phyloP scores from a whole-genome alignment of 257 asterid genomes.

The Henckelia pumila region DNA sequence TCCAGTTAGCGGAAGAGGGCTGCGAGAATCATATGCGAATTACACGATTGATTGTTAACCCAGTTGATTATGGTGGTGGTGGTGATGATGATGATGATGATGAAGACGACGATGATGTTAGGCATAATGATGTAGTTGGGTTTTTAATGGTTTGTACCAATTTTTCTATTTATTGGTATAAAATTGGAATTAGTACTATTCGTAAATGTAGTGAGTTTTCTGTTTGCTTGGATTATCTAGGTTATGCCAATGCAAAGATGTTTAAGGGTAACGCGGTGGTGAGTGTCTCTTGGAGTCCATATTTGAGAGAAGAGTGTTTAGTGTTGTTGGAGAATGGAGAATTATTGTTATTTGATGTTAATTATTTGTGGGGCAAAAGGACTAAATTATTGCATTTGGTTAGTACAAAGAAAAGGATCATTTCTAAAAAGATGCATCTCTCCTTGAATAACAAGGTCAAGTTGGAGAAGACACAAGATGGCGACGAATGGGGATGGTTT shows the following conservation, averaged over 20 bases:
- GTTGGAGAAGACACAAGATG: conserved; percentile 26
- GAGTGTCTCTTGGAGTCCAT: conserved; percentile 83
- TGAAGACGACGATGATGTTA: neutral
- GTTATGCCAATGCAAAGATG: conserved; percentile 35
- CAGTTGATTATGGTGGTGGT: conserved; percentile 30
- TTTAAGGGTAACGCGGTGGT: conserved; percentile 46
- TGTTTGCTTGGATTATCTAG: conserved; percentile 45
- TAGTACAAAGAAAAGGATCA: conserved; percentile 23
- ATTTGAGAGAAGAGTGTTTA: conserved; percentile 64
- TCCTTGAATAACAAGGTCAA: conserved; percentile 37
- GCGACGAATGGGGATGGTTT: conserved; percentile 43
- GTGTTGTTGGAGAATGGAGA: conserved; percentile 71
- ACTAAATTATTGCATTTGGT: conserved; percentile 11
- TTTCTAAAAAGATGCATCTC: conserved; percentile 34
- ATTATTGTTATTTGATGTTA: conserved; percentile 61
- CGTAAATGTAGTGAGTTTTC: conserved; percentile 20
- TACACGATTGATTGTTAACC: conserved; percentile 37
- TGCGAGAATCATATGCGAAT: conserved; percentile 40
- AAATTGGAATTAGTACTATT: conserved; percentile 24
- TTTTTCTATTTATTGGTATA: conserved; percentile 69
- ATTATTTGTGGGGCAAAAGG: conserved; percentile 27
- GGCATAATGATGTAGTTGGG: conserved; percentile 36
- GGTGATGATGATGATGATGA: no score
- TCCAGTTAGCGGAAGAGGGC: conserved; percentile 34
- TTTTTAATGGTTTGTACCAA: conserved; percentile 58